Percentiles rank a stretch among this genome's conserved stretches.
Evolutionary conservation across 202 grass and related monocot species (phyloP).

Genomic region (Brachypodium distachyon): DNA sequence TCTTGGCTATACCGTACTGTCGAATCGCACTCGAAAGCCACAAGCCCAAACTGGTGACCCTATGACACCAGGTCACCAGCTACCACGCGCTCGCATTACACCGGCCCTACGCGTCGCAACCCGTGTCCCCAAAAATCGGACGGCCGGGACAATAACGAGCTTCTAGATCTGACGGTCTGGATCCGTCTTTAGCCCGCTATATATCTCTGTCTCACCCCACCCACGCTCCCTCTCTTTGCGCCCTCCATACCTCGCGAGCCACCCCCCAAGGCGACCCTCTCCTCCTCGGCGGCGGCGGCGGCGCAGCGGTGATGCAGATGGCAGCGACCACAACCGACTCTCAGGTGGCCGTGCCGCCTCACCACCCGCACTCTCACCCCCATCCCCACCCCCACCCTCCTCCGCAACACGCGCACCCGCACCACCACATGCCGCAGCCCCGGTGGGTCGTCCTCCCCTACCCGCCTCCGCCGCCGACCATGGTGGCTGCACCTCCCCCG

Average conservation of each 20-base stretch:
- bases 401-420: conserved; percentile 23
- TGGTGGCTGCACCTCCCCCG: conserved; percentile 37
- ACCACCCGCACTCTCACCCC: conserved; percentile 15
- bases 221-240: conserved; percentile 43
- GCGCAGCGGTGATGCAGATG: conserved; percentile 43
- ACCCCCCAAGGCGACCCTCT: conserved; percentile 18
- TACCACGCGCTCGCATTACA: background rate
- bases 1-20: background rate
- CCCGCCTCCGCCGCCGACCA: conserved; percentile 42
- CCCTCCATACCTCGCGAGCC: conserved; percentile 12
- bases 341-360: conserved; percentile 23
- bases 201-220: conserved; percentile 11
- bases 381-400: conserved; percentile 7
- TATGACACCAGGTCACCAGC: background rate
- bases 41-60: background rate
- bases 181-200: conserved; percentile 11
- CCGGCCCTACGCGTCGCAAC: conserved; percentile 15
- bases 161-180: conserved; percentile 25
- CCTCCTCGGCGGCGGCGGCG: conserved; percentile 6
- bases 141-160: background rate
- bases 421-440: conserved; percentile 38
- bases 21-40: background rate
- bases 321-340: conserved; percentile 29
- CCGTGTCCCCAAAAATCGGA: background rate
- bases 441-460: conserved; percentile 60